Conservation (phyloP, 768 basidiomycete genomes). For the Suillus brevipes region DNA sequence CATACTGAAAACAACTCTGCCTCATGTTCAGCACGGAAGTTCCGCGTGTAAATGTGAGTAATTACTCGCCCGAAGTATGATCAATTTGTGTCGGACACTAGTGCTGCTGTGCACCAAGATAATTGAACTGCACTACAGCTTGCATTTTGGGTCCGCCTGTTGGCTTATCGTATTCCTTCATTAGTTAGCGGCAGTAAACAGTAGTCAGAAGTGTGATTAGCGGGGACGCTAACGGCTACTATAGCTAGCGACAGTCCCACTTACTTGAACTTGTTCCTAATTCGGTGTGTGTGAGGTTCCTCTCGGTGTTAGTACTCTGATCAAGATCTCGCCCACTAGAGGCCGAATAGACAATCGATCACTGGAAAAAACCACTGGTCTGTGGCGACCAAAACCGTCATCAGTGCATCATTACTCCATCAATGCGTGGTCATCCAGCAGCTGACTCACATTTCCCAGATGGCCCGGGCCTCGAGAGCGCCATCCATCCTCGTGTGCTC, state of each 20-base stretch:
- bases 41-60: conserved; percentile 33
- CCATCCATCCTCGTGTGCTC: background rate
- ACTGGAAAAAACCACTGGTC: background rate
- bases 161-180: background rate
- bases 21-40: conserved; percentile 34
- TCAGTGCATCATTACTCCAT: background rate
- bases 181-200: background rate
- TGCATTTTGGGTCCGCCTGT: background rate
- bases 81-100: background rate
- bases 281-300: background rate
- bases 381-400: background rate
- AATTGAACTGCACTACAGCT: background rate
- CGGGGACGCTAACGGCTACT: background rate
- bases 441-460: background rate
- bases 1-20: conserved; percentile 18
- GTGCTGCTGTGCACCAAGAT: background rate
- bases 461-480: background rate
- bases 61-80: conserved; percentile 22
- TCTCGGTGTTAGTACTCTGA: background rate
- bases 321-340: background rate
- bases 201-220: background rate
- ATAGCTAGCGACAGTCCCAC: background rate
- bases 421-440: background rate
- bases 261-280: background rate
- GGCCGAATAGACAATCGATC: conserved; percentile 1